A percentile compares a stretch with the other conserved stretches of the same genome.
Conservation (phyloP, 2,329 filamentous ascomycete genomes). For the Aspergillus sp. region DNA sequence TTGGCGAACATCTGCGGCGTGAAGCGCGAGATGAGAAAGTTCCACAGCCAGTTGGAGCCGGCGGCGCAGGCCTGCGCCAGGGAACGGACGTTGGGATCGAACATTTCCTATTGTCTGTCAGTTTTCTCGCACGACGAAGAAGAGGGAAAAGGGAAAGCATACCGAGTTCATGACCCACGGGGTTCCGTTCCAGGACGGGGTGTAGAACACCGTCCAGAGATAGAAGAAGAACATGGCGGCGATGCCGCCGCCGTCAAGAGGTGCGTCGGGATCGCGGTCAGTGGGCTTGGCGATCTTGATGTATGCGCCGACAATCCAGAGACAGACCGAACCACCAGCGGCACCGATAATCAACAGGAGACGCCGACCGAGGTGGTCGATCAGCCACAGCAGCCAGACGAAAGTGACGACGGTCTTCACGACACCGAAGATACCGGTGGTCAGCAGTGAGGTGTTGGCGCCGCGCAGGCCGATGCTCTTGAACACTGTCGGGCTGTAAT, state of each 20-base stretch:
- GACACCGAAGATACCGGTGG: constrained; percentile 73
- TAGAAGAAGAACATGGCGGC: constrained; percentile 66
- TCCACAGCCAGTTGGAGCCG: constrained; percentile 38
- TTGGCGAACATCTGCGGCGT: constrained; percentile 43
- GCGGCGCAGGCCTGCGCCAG: constrained; percentile 69
- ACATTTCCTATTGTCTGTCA: constrained; percentile 56
- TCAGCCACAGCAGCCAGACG: constrained; percentile 66
- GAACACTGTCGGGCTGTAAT: constrained; percentile 70
- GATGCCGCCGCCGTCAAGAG: constrained; percentile 33
- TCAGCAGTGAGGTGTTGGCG: constrained; percentile 59
- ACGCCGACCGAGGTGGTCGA: constrained; percentile 62
- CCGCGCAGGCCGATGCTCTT: constrained; percentile 61
- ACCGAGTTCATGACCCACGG: constrained; percentile 71
- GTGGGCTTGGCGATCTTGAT: constrained; percentile 34
- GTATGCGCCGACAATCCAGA: constrained; percentile 39
- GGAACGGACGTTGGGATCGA: constrained; percentile 65
- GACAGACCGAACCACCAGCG: constrained; percentile 52
- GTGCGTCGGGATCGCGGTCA: constrained; percentile 14
- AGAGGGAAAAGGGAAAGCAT: no score
- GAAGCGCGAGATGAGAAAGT: constrained; percentile 37
- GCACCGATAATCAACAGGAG: constrained; percentile 66
- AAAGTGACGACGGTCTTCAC: constrained; percentile 70
- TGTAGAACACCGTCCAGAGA: constrained; percentile 72
- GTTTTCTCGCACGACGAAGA: not conserved
- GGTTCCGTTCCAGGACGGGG: constrained; percentile 69